Percentiles rank a stretch among this genome's conserved stretches.
Evolutionary conservation across 2,329 filamentous ascomycete species (phyloP).

Genomic region (Aspergillus sp.): DNA sequence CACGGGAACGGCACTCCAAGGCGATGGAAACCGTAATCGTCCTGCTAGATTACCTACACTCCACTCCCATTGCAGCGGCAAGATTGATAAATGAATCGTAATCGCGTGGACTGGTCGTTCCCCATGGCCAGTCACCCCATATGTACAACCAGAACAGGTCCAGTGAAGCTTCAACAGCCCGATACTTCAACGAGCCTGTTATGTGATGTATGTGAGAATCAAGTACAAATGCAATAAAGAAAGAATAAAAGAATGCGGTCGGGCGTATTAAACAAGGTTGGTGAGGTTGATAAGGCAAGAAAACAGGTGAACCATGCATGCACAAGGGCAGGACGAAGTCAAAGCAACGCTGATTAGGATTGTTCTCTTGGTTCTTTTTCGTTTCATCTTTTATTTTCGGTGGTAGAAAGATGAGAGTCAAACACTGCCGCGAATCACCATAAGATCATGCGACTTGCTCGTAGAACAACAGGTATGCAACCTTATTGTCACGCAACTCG

Average conservation of each 20-base stretch:
- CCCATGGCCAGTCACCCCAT: background rate
- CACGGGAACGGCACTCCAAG: background rate
- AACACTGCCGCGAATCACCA: background rate
- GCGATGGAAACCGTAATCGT: background rate
- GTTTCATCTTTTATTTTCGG: background rate
- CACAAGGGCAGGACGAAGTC: background rate
- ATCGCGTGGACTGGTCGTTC: slow-evolving; percentile 1
- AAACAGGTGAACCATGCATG: background rate
- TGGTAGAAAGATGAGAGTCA: background rate
- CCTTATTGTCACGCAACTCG: slow-evolving; percentile 80
- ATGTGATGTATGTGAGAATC: background rate
- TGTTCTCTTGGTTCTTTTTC: background rate
- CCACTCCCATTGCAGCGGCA: background rate
- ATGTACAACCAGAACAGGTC: slow-evolving; percentile 1
- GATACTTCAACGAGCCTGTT: background rate
- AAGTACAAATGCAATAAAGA: background rate
- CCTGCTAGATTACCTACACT: background rate
- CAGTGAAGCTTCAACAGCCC: background rate
- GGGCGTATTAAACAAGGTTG: background rate
- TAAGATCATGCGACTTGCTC: slow-evolving; percentile 52
- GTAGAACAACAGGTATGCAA: slow-evolving; percentile 95
- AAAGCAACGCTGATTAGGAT: background rate
- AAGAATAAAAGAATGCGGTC: background rate
- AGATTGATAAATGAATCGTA: slow-evolving; percentile 1
- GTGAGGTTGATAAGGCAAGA: background rate